A percentile compares a stretch with the other conserved stretches of the same genome.
Conservation (phyloP, 257 asterid genomes). For the Petunia axillaris region DNA sequence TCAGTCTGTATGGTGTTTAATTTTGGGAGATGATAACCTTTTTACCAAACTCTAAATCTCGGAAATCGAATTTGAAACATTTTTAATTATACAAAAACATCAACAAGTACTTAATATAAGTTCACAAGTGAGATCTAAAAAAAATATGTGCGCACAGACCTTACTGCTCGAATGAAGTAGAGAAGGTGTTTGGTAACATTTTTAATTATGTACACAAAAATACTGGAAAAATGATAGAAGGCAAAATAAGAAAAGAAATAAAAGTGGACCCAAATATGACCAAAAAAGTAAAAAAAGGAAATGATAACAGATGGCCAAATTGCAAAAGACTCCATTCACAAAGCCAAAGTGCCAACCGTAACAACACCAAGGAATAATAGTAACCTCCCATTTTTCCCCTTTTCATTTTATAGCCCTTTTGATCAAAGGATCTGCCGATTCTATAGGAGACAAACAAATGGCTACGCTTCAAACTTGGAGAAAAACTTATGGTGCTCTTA, state of each 20-base stretch:
- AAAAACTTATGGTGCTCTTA: constrained; percentile 85
- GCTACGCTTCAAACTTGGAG: constrained; percentile 81
- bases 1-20: no score
- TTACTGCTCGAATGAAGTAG: no score
- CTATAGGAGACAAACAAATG: constrained; percentile 43
- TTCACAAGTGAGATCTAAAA: no score
- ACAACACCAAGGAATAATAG: not conserved
- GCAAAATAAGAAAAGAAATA: not conserved
- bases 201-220: not conserved
- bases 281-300: not conserved
- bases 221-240: not conserved
- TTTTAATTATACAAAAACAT: no score
- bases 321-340: not conserved
- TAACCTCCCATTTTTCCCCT: constrained; percentile 22
- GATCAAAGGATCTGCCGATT: constrained; percentile 5
- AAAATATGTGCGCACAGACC: no score
- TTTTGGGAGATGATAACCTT: no score
- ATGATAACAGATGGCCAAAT: not conserved
- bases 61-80: no score
- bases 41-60: no score
- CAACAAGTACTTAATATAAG: no score
- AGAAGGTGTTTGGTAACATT: no score
- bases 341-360: not conserved
- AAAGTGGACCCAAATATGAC: not conserved
- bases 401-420: no score